These are phyloP conservation scores for Vaccinium vitisidaea DNA, from an alignment of 148 eudicot genomes.

Conservation along the genomic window DNA sequence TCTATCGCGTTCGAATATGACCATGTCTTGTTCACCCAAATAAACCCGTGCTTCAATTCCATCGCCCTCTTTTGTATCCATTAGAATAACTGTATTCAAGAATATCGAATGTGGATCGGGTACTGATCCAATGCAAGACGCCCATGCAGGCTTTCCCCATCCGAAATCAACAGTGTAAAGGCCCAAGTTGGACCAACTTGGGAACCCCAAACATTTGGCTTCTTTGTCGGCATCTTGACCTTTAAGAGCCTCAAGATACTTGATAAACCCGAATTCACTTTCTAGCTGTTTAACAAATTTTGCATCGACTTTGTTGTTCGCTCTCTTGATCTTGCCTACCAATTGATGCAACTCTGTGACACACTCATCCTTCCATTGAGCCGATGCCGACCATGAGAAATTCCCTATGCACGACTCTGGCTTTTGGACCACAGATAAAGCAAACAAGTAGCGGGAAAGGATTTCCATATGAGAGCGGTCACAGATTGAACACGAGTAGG, in stretches of 20 bases:
- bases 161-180: slow-evolving; percentile 9
- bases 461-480: background rate
- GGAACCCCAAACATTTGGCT: background rate
- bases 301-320: background rate
- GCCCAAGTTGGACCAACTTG: slow-evolving; percentile 18
- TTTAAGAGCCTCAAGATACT: background rate
- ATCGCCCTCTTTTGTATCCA: background rate
- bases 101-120: no score
- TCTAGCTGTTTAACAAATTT: background rate
- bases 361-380: background rate
- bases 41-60: slow-evolving; percentile 10
- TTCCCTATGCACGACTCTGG: background rate
- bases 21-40: slow-evolving; percentile 8
- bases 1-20: background rate
- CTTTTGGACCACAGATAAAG: background rate
- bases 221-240: background rate
- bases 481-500: slow-evolving; percentile 6
- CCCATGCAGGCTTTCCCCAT: slow-evolving; percentile 33
- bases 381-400: background rate
- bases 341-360: background rate
- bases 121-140: background rate
- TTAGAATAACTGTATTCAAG: background rate
- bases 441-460: background rate
- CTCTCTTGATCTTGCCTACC: background rate
- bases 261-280: background rate